Evolutionary conservation across 805 yeast genomes (phyloP).

Genomic region (Saturnispora kantuleensis): DNA sequence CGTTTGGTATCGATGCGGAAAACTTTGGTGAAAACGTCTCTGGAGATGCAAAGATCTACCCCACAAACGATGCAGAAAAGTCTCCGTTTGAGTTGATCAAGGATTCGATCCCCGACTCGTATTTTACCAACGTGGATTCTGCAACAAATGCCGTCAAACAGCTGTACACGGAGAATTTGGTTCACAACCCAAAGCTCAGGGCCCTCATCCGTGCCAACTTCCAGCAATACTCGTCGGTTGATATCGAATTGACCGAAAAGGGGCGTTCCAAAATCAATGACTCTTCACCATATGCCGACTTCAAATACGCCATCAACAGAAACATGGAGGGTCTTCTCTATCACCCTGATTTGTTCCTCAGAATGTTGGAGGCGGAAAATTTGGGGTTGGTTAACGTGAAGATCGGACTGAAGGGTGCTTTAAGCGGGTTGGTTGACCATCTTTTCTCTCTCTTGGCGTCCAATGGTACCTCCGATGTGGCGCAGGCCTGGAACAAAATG

Average conservation of each 20-base stretch:
- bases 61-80: constrained; percentile 56
- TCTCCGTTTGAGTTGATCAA: constrained; percentile 55
- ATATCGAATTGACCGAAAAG: constrained; percentile 74
- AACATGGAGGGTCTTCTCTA: constrained; percentile 62
- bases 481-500: constrained; percentile 71
- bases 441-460: constrained; percentile 51
- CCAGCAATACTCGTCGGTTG: constrained; percentile 54
- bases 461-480: constrained; percentile 67
- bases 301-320: constrained; percentile 83
- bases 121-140: constrained; percentile 41
- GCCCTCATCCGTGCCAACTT: constrained; percentile 55
- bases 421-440: constrained; percentile 36
- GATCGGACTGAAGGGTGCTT: constrained; percentile 42
- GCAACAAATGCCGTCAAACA: constrained; percentile 62
- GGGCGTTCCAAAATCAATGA: constrained; percentile 70
- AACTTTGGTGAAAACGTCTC: constrained; percentile 76
- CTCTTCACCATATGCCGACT: constrained; percentile 74
- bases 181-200: constrained; percentile 72
- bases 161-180: constrained; percentile 69
- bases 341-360: constrained; percentile 71
- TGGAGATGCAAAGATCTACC: constrained; percentile 55
- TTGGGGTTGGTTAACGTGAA: constrained; percentile 62
- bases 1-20: constrained; percentile 69
- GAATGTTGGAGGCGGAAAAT: constrained; percentile 88
- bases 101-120: constrained; percentile 26